A percentile compares a stretch with the other conserved stretches of the same genome.
These are phyloP conservation scores for Capsicum chinense DNA, from an alignment of 257 asterid genomes.

Conservation along the genomic window DNA sequence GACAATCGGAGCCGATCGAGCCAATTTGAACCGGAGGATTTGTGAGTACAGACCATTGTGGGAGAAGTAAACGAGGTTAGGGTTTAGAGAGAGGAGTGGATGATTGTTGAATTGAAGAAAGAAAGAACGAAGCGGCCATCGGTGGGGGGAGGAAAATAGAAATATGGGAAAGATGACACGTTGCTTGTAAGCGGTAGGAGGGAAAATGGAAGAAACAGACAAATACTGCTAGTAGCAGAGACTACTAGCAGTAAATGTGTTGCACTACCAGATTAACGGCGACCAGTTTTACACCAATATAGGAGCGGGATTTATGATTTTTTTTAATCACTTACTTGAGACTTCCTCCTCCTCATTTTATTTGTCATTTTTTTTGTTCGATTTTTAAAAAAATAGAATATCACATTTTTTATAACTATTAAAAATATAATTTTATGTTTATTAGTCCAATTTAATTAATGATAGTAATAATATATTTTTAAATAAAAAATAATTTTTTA, in stretches of 20 bases:
- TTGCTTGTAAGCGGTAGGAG: conserved; percentile 19
- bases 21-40: conserved; percentile 65
- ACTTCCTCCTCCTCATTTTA: too few species aligned
- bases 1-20: conserved; percentile 80
- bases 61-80: background rate
- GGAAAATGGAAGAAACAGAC: background rate
- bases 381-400: too few species aligned
- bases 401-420: too few species aligned
- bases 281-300: background rate
- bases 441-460: too few species aligned
- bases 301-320: too few species aligned
- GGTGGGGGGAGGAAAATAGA: background rate
- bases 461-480: too few species aligned
- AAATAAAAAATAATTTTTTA: too few species aligned
- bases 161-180: background rate
- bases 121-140: background rate
- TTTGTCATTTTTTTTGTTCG: too few species aligned
- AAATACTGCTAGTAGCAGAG: background rate
- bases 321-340: too few species aligned
- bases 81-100: background rate
- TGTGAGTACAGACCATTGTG: conserved; percentile 58
- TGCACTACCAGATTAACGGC: background rate
- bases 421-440: too few species aligned
- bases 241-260: background rate
- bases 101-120: background rate